Evolutionary conservation across 2,329 filamentous ascomycete genomes (phyloP).

Genomic region (Chrysosporium keratinophilum): DNA sequence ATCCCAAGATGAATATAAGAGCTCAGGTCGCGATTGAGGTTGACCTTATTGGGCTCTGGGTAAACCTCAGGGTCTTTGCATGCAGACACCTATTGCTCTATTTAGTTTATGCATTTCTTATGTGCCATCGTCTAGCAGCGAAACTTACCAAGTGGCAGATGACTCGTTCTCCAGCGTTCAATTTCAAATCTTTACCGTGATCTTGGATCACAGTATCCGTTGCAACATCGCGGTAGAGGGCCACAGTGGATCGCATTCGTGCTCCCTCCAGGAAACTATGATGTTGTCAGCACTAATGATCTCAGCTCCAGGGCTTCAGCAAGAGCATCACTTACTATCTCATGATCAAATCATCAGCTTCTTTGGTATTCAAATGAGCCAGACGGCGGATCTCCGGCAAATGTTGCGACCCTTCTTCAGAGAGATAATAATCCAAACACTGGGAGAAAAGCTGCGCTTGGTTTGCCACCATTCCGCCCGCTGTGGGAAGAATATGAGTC

Average conservation of each 20-base stretch:
- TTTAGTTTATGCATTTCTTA: constrained; percentile 29
- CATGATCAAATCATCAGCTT: constrained; percentile 41
- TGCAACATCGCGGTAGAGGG: constrained; percentile 28
- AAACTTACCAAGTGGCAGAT: constrained; percentile 30
- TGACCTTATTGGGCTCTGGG: constrained; percentile 33
- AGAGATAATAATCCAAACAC: constrained; percentile 48
- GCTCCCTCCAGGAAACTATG: constrained; percentile 34
- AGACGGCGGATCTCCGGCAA: constrained; percentile 41
- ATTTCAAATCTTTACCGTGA: constrained; percentile 23
- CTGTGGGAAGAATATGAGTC: constrained; percentile 49
- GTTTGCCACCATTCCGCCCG: constrained; percentile 46
- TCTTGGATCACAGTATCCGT: constrained; percentile 29
- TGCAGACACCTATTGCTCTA: constrained; percentile 31
- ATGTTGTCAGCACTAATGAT: constrained; percentile 2
- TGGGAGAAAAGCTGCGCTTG: constrained; percentile 50
- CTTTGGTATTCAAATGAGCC: constrained; percentile 36
- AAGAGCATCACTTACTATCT: constrained; percentile 36
- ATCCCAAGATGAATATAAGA: constrained; percentile 38
- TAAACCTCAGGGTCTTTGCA: constrained; percentile 33
- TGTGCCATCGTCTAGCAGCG: constrained; percentile 26
- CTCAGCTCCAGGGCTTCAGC: background rate
- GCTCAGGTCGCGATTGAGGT: constrained; percentile 33
- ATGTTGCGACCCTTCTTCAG: constrained; percentile 39
- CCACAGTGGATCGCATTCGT: constrained; percentile 31
- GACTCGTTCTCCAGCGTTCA: constrained; percentile 30